Base-by-base conservation (phyloP, 106 monocot species). In the Dendrobium officinale region DNA sequence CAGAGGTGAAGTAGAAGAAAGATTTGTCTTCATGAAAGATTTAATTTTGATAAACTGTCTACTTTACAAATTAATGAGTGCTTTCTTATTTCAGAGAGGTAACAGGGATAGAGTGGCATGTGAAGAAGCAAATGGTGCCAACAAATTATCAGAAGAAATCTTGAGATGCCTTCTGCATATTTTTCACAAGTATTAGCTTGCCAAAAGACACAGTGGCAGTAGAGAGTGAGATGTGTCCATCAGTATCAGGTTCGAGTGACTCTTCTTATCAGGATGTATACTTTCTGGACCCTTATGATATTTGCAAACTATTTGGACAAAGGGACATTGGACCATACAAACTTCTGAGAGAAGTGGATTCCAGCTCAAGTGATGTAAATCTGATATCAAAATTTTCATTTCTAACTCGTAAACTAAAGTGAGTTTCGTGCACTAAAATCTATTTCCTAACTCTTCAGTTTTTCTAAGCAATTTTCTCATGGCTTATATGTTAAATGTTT, bases 271-370 rank as follows among this genome's bases (percentile, higher is more conserved):
- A 86, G 77, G 77, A 81, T 40, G 3, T 37, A n/a, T 70, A 77
- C 9, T 83, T 79, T 61, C 64, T 56, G 54, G 98, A 95, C 81
- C 98, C 95, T 17, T 98, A 92, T 67, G 77, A 80, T 77, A 84
- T 89, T 16, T 88, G 84, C 76, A 45, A 77, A 40, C 88, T 87
- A 78, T 88, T 98, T 67, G 91, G 89, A 47, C 87, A 68, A 80
- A 89, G 92, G 72, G 95, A 98, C 44, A 61, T 78, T 42, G 78
- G 78, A 9, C 78, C 78, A 15, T 78, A 78, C 41, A 61, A 61
- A 56, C 33, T 40, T 61, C 29, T 78, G 5, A 16, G 3, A 61
- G 41, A 41, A 20, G 78, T 78, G 20, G 59, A 78, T 20, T 26
- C 61, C 9, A 42, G 59, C 41, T 59, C 78, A 10, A 61, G 6